Evolutionary conservation across 495 filamentous ascomycete species (phyloP).

Genomic region (Penicillium fimorum): DNA sequence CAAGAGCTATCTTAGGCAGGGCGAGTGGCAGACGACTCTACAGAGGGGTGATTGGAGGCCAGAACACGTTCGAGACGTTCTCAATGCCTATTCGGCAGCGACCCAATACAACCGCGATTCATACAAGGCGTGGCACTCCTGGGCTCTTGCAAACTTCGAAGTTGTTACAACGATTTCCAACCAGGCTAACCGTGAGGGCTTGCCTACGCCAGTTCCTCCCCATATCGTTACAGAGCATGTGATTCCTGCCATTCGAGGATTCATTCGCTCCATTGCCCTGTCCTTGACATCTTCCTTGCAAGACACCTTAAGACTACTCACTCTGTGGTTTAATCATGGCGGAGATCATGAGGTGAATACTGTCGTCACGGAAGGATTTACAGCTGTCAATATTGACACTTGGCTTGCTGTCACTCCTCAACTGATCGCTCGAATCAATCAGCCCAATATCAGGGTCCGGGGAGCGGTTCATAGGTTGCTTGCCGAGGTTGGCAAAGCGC

Average conservation of each 20-base stretch:
- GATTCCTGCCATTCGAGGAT: conserved; percentile 89
- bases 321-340: conserved; percentile 94
- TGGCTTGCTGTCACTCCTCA: conserved; percentile 99
- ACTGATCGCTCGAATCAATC: conserved; percentile 94
- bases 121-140: conserved; percentile 99
- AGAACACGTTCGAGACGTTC: conserved; percentile 63
- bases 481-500: conserved; percentile 84
- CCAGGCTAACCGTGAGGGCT: conserved; percentile 55
- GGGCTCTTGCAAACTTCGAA: conserved; percentile 99
- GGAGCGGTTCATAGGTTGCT: conserved; percentile 87
- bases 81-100: conserved; percentile 82
- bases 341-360: conserved; percentile 82
- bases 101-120: conserved; percentile 89
- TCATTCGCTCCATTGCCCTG: conserved; percentile 91
- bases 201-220: conserved; percentile 50
- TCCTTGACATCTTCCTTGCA: conserved; percentile 90
- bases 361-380: conserved; percentile 84
- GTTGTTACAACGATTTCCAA: conserved; percentile 79
- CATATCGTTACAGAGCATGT: conserved; percentile 79
- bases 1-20: conserved; percentile 91
- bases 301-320: conserved; percentile 88
- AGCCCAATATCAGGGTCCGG: conserved; percentile 81
- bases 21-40: conserved; percentile 86
- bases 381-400: conserved; percentile 88
- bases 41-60: conserved; percentile 85